Evolutionary conservation across 169 alveolate genomes (phyloP).

Genomic region (Plasmodium fragile): DNA sequence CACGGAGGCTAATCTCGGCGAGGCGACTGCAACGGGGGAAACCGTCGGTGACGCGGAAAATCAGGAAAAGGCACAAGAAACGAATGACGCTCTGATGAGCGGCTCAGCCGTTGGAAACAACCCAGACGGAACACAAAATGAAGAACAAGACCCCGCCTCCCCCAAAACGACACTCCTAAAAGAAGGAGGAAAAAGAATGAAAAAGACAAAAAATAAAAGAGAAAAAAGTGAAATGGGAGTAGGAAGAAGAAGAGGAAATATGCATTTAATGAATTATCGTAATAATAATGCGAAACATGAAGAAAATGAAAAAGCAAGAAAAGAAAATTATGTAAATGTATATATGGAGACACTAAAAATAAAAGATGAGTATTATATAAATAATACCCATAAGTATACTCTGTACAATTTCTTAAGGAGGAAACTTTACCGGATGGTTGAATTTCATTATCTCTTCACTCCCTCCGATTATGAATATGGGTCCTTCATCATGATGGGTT

Average conservation of each 20-base stretch:
- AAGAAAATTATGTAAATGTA: conserved; percentile 61
- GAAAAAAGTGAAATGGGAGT: conserved; percentile 23
- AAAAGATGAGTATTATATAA: conserved; percentile 68
- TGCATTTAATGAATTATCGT: not conserved
- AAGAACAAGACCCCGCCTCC: not conserved
- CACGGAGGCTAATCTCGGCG: not conserved
- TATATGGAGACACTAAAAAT: conserved; percentile 74
- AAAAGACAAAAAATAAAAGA: conserved; percentile 24
- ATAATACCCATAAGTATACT: conserved; percentile 64
- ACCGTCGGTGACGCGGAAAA: not conserved
- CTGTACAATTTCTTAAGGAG: conserved; percentile 79
- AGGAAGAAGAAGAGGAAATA: conserved; percentile 13
- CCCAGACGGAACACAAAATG: not conserved
- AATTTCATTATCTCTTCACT: conserved; percentile 87
- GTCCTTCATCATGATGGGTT: conserved; percentile 88
- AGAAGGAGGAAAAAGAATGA: conserved; percentile 30
- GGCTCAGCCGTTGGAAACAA: not conserved
- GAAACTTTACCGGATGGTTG: conserved; percentile 82
- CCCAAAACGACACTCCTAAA: not conserved
- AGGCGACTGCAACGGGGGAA: not conserved
- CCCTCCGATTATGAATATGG: conserved; percentile 90
- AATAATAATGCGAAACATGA: conserved; percentile 24
- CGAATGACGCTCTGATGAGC: not conserved
- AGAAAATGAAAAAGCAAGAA: conserved; percentile 38
- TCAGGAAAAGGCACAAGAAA: not conserved